Conservation (phyloP, 2,329 filamentous ascomycete species). For the Hypoxylon sp. region DNA sequence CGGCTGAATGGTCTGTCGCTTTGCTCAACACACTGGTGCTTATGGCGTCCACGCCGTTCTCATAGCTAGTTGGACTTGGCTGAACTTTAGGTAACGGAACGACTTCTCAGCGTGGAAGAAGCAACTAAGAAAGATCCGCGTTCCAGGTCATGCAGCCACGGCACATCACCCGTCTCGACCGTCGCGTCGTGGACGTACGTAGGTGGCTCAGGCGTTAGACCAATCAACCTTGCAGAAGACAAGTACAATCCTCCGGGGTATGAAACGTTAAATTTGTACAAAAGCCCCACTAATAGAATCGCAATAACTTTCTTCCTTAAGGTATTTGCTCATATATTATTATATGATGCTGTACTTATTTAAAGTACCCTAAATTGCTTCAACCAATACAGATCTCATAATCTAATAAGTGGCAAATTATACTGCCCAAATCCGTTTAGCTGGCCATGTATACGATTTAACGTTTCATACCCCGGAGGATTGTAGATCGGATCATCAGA, state of each 20-base stretch:
- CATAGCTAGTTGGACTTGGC: constrained; percentile 1
- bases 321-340: too few species aligned
- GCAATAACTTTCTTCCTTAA: too few species aligned
- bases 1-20: constrained; percentile 7
- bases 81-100: not conserved
- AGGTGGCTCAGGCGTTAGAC: constrained; percentile 8
- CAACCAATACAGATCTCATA: too few species aligned
- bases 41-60: constrained; percentile 16
- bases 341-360: too few species aligned
- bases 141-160: constrained; percentile 35
- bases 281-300: too few species aligned
- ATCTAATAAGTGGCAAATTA: too few species aligned
- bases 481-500: constrained; percentile 26
- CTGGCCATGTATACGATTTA: too few species aligned
- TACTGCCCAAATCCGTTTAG: too few species aligned
- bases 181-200: not conserved
- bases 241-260: too few species aligned
- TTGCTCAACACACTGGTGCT: constrained; percentile 21
- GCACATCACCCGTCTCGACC: constrained; percentile 38
- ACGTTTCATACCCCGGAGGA: too few species aligned
- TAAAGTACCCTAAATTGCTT: too few species aligned
- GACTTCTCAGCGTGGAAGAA: not conserved
- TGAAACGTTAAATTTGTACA: too few species aligned
- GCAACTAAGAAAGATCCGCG: not conserved
- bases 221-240: constrained; percentile 6